Percentiles rank a stretch among this genome's conserved stretches.
Evolutionary conservation across 2,329 filamentous ascomycete genomes (phyloP).

Genomic region (Tolypocladium ophioglossoides): DNA sequence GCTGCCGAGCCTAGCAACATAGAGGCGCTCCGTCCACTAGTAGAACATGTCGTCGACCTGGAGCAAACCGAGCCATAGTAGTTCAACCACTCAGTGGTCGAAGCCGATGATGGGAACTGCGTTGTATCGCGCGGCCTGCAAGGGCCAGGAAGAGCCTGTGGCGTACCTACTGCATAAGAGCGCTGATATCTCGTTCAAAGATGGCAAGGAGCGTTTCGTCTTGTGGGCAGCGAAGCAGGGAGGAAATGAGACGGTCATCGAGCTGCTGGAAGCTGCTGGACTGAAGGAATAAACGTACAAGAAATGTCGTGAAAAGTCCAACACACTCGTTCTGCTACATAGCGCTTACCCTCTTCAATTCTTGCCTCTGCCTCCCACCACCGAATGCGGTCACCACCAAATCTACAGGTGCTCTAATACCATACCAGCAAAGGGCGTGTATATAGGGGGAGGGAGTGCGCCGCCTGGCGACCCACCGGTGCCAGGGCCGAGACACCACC

Average conservation of each 20-base stretch:
- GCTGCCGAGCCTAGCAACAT: background rate
- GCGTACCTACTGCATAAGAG: background rate
- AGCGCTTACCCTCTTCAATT: no score
- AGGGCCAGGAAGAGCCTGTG: background rate
- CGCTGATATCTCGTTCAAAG: background rate
- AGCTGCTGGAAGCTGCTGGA: background rate
- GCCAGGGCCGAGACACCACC: no score
- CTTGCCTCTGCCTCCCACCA: no score
- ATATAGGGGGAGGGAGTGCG: no score
- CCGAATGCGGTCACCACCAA: no score
- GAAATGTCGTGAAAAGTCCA: no score
- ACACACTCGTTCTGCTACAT: no score
- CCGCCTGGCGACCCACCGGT: no score
- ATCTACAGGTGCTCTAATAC: no score
- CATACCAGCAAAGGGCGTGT: no score
- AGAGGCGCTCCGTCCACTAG: background rate
- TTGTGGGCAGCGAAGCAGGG: background rate
- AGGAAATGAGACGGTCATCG: background rate
- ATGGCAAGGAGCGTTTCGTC: background rate
- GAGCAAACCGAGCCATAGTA: background rate
- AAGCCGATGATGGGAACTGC: background rate
- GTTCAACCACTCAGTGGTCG: background rate
- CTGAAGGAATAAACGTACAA: background rate
- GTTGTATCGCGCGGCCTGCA: background rate
- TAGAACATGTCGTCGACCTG: background rate